These are phyloP conservation scores for Lolium multiflorum DNA, from an alignment of 176 grass and related monocot genomes.

Conservation along the genomic window DNA sequence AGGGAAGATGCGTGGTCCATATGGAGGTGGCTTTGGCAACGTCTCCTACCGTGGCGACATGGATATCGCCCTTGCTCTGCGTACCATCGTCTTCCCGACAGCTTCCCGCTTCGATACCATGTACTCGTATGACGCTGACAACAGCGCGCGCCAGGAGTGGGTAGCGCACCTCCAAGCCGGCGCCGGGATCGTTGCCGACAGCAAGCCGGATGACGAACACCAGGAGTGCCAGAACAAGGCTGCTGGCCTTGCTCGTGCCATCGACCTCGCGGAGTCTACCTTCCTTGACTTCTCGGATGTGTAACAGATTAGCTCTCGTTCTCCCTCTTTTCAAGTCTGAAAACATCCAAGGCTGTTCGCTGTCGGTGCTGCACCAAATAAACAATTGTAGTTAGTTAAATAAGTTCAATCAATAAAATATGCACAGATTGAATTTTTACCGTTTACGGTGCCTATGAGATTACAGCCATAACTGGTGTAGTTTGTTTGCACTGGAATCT, in stretches of 20 bases:
- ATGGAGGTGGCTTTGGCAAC: constrained; percentile 83
- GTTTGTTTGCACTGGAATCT: background rate
- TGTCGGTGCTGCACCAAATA: background rate
- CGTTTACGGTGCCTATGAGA: too few species aligned
- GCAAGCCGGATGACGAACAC: constrained; percentile 73
- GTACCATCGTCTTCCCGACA: constrained; percentile 72
- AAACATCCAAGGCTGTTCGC: background rate
- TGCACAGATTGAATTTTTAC: background rate
- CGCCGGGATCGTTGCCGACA: constrained; percentile 83
- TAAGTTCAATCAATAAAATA: constrained; percentile 42
- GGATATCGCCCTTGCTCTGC: constrained; percentile 80
- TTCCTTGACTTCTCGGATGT: constrained; percentile 43
- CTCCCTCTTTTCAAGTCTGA: background rate
- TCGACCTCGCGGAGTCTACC: constrained; percentile 81
- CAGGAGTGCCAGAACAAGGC: constrained; percentile 89
- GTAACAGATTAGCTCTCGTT: background rate
- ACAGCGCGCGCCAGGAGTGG: constrained; percentile 66
- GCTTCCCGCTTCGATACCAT: constrained; percentile 60
- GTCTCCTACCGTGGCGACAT: constrained; percentile 80
- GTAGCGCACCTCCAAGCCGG: constrained; percentile 79
- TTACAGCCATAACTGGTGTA: too few species aligned
- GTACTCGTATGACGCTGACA: constrained; percentile 48
- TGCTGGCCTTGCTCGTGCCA: constrained; percentile 59
- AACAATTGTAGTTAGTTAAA: background rate
- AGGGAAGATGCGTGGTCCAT: constrained; percentile 70